Base-by-base conservation (phyloP, 140 eudicot species). In the Ambrosia hybrid region DNA sequence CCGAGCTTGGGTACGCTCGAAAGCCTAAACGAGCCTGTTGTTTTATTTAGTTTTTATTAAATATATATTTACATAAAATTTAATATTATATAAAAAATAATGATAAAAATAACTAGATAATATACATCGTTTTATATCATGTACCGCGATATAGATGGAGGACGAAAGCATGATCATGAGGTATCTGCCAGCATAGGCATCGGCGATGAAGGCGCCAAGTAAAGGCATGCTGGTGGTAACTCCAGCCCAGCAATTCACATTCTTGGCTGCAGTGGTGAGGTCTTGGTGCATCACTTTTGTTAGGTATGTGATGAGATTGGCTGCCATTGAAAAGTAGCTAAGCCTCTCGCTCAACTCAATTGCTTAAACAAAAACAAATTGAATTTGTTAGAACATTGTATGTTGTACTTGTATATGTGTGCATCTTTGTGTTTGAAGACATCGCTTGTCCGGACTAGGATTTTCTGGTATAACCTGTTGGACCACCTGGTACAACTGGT, bases 261-360 rank as follows among this genome's bases (percentile, higher is more conserved):
- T 78, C 46, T 83, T 74, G 49, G 85, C 91, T 11, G 91, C 91
- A 10, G 82, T 80, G 72, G 64, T 81, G 13, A 81, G 83, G 75
- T 84, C 89, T 68, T 81, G 63, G 67, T 81, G 83, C 60, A 84
- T 67, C 63, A 84, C 89, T 76, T 74, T 74, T 3, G 81, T 81
- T 16, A 84, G 83, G 74, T 84, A 81, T 53, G 77, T 68, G 61
- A 84, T 81, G 56, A 84, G 78, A 70, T 76, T 84, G 41, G 85
- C 45, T 16, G 87, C 56, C 73, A 85, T 64, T 34, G 83, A 87
- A 67, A 85, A 85, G 83, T 73, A 85, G 82, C 87, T 79, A 65
- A 85, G 61, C 73, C 90, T 77, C 81, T 91, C 97, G 26, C 85
- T 81, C 39, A 87, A 84, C 76, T 87, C 92, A 36, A 87, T 81